Evolutionary conservation across 2,329 filamentous ascomycete species (phyloP).

Genomic region (Byssothecium circinans): DNA sequence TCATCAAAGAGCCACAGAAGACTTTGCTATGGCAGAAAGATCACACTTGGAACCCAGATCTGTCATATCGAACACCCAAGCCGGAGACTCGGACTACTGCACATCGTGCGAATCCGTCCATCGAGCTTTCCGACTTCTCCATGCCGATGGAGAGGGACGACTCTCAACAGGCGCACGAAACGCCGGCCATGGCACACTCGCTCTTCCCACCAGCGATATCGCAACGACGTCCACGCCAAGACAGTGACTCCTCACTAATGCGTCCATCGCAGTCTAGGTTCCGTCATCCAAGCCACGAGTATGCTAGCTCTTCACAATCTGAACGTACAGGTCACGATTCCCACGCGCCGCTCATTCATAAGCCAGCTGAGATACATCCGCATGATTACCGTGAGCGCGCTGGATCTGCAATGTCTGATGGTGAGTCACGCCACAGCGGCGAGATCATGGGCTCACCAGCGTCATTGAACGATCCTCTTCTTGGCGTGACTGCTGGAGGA

Average conservation of each 20-base stretch:
- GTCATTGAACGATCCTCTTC: not conserved
- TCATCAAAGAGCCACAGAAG: slow-evolving; percentile 25
- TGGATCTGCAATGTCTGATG: not conserved
- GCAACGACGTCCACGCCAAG: slow-evolving; percentile 9
- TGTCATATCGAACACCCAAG: not conserved
- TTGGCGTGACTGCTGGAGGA: not conserved
- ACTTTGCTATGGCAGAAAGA: slow-evolving; percentile 26
- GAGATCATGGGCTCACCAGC: not conserved
- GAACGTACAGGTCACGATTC: not conserved
- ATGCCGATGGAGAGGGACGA: not conserved
- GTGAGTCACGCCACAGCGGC: not conserved
- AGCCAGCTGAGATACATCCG: not conserved
- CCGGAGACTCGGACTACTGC: not conserved
- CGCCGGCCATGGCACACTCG: slow-evolving; percentile 22
- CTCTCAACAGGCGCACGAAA: slow-evolving; percentile 13
- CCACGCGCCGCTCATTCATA: not conserved
- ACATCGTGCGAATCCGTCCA: slow-evolving; percentile 8
- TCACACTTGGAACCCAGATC: slow-evolving; percentile 12
- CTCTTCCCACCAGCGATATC: slow-evolving; percentile 21
- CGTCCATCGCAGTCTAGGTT: slow-evolving; percentile 1
- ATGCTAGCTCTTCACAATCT: not conserved
- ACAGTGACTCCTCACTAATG: slow-evolving; percentile 14
- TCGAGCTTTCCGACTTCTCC: slow-evolving; percentile 20
- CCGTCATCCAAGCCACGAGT: not conserved
- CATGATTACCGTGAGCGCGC: not conserved